phyloP scores from a whole-genome alignment of 2,329 filamentous ascomycete genomes.

The Aspergillus ustus region DNA sequence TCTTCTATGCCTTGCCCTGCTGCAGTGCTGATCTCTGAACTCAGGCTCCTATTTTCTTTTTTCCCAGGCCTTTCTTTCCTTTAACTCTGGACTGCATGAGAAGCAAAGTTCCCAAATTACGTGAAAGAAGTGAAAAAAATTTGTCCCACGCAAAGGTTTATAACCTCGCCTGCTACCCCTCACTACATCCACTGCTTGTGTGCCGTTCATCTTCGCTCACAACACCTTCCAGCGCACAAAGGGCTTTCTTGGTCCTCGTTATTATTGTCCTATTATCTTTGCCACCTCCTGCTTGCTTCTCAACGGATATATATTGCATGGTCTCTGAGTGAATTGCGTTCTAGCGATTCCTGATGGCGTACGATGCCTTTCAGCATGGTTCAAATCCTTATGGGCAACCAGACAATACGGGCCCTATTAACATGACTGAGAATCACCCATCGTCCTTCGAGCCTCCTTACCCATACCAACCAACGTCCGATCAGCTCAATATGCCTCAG shows the following conservation, averaged over 20 bases:
- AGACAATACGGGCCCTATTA: conserved; percentile 29
- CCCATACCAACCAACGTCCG: conserved; percentile 36
- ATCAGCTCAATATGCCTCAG: conserved; percentile 43
- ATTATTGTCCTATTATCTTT: conserved; percentile 9
- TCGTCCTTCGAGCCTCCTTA: conserved; percentile 37
- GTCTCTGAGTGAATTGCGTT: conserved; percentile 13
- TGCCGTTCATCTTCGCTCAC: conserved; percentile 7
- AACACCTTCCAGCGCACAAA: conserved; percentile 9
- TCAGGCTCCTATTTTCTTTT: background rate
- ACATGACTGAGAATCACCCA: conserved; percentile 29
- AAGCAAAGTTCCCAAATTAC: background rate
- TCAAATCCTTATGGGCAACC: conserved; percentile 35
- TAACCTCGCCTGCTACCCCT: conserved; percentile 9
- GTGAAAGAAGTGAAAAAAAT: background rate
- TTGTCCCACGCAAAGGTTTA: conserved; percentile 4
- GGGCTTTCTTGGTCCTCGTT: conserved; percentile 2
- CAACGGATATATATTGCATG: background rate
- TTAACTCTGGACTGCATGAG: background rate
- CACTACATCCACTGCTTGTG: conserved; percentile 7
- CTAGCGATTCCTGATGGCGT: conserved; percentile 40
- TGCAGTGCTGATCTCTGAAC: conserved; percentile 5
- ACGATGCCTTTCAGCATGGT: conserved; percentile 46
- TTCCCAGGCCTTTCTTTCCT: conserved; percentile 3
- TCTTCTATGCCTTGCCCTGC: conserved; percentile 2
- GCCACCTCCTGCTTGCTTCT: background rate